Percentiles rank a stretch among this genome's conserved stretches.
Evolutionary conservation across 768 basidiomycete genomes (phyloP).

Genomic region (Pisolithus orientalis): DNA sequence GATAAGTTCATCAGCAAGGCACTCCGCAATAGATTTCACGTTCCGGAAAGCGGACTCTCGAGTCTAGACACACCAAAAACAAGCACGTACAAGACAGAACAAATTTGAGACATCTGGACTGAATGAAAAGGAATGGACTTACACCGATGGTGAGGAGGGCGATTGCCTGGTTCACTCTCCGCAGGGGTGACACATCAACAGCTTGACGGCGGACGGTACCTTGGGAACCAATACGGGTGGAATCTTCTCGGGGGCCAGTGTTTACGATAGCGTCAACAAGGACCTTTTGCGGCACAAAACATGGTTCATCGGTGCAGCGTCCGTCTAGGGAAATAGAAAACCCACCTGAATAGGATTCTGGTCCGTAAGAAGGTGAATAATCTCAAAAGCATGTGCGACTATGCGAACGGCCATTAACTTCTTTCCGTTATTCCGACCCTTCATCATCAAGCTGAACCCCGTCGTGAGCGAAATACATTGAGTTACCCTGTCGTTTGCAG

Average conservation of each 20-base stretch:
- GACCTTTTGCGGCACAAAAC: constrained; percentile 42
- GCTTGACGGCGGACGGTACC: constrained; percentile 99
- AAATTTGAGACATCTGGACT: not conserved
- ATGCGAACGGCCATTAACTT: constrained; percentile 99
- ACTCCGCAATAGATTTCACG: constrained; percentile 98
- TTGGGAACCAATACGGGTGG: constrained; percentile 98
- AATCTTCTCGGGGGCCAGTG: constrained; percentile 99
- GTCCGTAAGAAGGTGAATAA: constrained; percentile 99
- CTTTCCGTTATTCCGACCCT: constrained; percentile 99
- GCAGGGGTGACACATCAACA: constrained; percentile 97
- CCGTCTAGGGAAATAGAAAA: constrained; percentile 1
- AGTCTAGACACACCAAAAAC: constrained; percentile 46
- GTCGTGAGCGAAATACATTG: not conserved
- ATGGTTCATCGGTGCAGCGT: not conserved
- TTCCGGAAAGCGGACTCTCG: constrained; percentile 99
- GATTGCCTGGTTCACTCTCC: constrained; percentile 96
- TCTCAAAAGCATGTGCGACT: constrained; percentile 98
- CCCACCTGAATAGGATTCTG: constrained; percentile 98
- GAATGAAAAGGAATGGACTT: constrained; percentile 28
- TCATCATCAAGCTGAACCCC: constrained; percentile 92
- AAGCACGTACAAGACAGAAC: not conserved
- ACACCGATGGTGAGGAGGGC: constrained; percentile 94
- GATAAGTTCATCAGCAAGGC: constrained; percentile 98
- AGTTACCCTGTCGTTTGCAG: not conserved
- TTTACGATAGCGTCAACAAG: constrained; percentile 99